Base-by-base conservation (phyloP, 805 yeast species). In the Wickerhamiella galacta region DNA sequence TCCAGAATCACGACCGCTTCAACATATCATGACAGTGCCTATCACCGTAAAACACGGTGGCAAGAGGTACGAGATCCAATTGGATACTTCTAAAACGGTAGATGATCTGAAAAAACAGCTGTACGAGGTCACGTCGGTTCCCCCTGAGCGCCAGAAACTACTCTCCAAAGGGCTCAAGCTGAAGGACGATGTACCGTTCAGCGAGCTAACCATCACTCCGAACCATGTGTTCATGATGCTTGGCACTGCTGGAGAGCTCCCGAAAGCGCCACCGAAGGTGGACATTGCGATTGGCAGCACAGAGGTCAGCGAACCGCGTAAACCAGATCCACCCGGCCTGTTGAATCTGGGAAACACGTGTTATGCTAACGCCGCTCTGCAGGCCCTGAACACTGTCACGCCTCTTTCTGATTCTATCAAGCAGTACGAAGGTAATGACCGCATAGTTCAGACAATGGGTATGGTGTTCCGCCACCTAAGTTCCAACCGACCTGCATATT, bases 121-220 rank as follows among this genome's bases (percentile, higher is more conserved):
- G 35, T 73, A 68, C 43, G 68, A 72, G 16, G 52, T 70, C 37
- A 87, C 96, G 2, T 71, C 71, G 37, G 81, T 90, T 35, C 93
- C 94, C n/a, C 69, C 73, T 1, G 77, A 71, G 34, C 74, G 95
- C 45, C 98, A 90, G 58, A 87, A 87, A 59, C 75, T 85, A 39
- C 65, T 90, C 50, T 69, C 82, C 33, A 83, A 80, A 58, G 87
- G 92, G 9, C 94, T 95, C 26, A 92, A 83, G 52, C 58, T 90
- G 46, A 64, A 66, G 35, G 87, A 82, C 54, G 85, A 77, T 39
- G 59, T 58, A n/a, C 58, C 63, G 24, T 54, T 80, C 33, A 49
- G 59, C 8, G 44, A 57, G 3, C 61, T 77, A 32, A 66, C 63
- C 17, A 50, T 85, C 40, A 78, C 76, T 46, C 63, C 69, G 16